phyloP scores from a whole-genome alignment of 352 stramenopile genomes.

The Globisporangium canariense region DNA sequence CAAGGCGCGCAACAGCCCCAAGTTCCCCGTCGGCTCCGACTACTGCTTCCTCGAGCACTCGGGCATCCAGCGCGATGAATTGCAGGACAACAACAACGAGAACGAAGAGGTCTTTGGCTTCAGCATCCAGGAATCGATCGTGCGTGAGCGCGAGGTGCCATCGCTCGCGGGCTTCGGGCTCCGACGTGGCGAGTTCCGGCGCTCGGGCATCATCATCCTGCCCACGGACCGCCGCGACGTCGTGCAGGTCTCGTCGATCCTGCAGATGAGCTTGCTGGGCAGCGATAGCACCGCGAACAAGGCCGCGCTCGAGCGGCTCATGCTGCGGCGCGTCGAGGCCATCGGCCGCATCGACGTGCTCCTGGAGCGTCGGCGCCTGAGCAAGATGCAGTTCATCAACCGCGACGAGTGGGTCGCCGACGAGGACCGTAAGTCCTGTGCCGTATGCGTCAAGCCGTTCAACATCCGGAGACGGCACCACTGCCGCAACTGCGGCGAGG shows the following conservation, averaged over 20 bases:
- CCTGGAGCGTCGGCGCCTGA: constrained; percentile 56
- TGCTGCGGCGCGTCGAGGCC: constrained; percentile 43
- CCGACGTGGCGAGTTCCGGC: constrained; percentile 48
- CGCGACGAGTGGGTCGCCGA: constrained; percentile 58
- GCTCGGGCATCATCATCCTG: constrained; percentile 59
- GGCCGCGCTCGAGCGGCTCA: constrained; percentile 38
- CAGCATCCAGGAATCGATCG: constrained; percentile 65
- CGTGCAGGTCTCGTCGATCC: constrained; percentile 63
- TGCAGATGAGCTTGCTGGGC: constrained; percentile 45
- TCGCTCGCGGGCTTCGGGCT: constrained; percentile 54
- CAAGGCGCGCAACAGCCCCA: constrained; percentile 25
- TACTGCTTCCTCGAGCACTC: constrained; percentile 82
- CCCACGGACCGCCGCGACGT: constrained; percentile 54
- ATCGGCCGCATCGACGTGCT: constrained; percentile 47
- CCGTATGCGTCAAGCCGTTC: constrained; percentile 66
- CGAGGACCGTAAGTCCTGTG: constrained; percentile 50
- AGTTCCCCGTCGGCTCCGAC: constrained; percentile 41
- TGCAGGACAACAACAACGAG: not conserved
- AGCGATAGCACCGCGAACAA: constrained; percentile 25
- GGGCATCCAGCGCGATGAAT: constrained; percentile 35
- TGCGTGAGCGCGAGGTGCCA: constrained; percentile 54
- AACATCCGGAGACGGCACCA: constrained; percentile 57
- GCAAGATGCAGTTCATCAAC: constrained; percentile 46
- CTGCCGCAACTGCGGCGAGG: constrained; percentile 70
- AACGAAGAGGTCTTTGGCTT: constrained; percentile 44